phyloP scores from a whole-genome alignment of 139 green algal genomes.

The Monoraphidium neglectum region DNA sequence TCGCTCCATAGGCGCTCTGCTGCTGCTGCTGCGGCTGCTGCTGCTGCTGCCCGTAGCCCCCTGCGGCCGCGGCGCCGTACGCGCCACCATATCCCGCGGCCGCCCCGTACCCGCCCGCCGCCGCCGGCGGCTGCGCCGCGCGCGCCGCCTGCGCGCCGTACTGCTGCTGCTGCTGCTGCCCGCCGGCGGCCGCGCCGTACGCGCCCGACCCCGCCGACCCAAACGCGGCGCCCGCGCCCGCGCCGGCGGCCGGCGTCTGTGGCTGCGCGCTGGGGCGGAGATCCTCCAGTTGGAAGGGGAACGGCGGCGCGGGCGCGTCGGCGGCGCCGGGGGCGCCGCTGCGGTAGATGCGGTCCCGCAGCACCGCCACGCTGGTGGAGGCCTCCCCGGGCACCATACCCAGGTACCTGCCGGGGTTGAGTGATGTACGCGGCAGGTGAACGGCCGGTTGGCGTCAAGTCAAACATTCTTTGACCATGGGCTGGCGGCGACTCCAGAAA shows the following conservation, averaged over 20 bases:
- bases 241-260: neutral
- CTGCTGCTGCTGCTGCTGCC: constrained; percentile 12
- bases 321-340: constrained; percentile 31
- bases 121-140: neutral
- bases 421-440: no score
- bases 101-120: constrained; percentile 11
- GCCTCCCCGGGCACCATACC: constrained; percentile 77
- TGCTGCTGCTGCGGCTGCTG: constrained; percentile 21
- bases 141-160: neutral
- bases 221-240: neutral
- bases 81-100: constrained; percentile 1
- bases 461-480: no score
- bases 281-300: constrained; percentile 70
- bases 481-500: neutral
- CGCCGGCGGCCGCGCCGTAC: neutral
- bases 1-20: constrained; percentile 20
- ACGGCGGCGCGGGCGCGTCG: constrained; percentile 54
- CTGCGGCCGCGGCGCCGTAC: neutral
- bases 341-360: constrained; percentile 89
- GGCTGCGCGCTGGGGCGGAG: constrained; percentile 28
- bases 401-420: constrained; percentile 49
- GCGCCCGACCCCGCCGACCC: neutral
- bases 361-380: constrained; percentile 56
- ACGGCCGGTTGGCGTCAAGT: no score
- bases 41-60: neutral